These are phyloP conservation scores for Mrakia blollopis DNA, from an alignment of 768 basidiomycete genomes.

Conservation along the genomic window DNA sequence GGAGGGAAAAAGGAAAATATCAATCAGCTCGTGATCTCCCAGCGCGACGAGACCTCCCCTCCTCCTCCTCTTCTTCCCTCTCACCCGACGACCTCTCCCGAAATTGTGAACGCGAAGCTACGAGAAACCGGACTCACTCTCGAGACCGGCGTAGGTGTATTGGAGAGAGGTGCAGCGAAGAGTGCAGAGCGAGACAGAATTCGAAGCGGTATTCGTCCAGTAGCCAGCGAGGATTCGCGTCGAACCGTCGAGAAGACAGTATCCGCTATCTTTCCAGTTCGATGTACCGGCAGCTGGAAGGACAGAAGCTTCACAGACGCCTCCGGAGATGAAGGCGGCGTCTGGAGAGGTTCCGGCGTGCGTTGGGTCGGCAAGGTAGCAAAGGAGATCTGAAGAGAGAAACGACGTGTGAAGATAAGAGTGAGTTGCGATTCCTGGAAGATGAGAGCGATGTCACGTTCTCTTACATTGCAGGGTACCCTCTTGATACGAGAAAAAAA, in stretches of 20 bases:
- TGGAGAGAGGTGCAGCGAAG: neutral
- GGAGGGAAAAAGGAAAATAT: too few relatives aligned
- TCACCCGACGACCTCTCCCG: too few relatives aligned
- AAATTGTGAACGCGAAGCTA: too few relatives aligned
- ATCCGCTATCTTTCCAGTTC: constrained; percentile 4
- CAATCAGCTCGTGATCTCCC: too few relatives aligned
- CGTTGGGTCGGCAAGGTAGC: neutral
- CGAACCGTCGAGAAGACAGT: neutral
- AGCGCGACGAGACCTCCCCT: too few relatives aligned
- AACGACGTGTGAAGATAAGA: neutral
- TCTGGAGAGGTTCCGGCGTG: neutral
- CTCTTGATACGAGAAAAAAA: neutral
- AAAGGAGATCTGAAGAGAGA: neutral
- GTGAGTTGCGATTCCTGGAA: neutral
- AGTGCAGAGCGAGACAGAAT: constrained; percentile 11
- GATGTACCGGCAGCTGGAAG: neutral
- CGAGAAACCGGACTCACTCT: neutral
- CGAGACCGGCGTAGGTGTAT: constrained; percentile 15
- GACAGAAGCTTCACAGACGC: neutral
- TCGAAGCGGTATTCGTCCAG: constrained; percentile 7
- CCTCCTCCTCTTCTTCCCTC: too few relatives aligned
- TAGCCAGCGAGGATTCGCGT: constrained; percentile 18
- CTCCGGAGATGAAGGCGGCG: neutral
- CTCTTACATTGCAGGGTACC: neutral
- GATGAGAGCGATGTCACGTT: too few relatives aligned